Percentiles rank a stretch among this genome's conserved stretches.
Conservation (phyloP, 495 filamentous ascomycete genomes). For the Hypoxylon perforatum region DNA sequence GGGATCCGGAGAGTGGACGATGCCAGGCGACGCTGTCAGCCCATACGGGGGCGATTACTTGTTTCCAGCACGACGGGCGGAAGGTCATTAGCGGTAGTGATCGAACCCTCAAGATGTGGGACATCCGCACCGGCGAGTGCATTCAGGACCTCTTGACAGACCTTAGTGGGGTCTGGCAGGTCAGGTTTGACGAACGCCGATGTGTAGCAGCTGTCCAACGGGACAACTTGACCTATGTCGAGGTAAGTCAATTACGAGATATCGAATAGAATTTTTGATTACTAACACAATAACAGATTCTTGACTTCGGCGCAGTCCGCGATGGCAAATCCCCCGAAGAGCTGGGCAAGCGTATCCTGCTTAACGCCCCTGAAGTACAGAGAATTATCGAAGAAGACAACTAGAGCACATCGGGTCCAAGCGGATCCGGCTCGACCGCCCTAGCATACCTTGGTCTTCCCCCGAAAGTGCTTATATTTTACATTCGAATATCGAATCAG, state of each 20-base stretch:
- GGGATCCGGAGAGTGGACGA: constrained; percentile 93
- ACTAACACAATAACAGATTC: constrained; percentile 65
- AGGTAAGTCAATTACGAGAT: constrained; percentile 68
- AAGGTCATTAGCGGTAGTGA: constrained; percentile 98
- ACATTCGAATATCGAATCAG: not conserved
- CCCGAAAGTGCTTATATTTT: not conserved
- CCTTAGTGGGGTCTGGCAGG: constrained; percentile 96
- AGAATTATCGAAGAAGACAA: constrained; percentile 58
- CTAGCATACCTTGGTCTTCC: no score
- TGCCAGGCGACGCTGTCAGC: constrained; percentile 91
- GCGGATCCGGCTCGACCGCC: not conserved
- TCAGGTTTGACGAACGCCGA: constrained; percentile 94
- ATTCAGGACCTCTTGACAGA: constrained; percentile 96
- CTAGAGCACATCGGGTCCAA: constrained; percentile 6
- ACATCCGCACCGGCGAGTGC: constrained; percentile 89
- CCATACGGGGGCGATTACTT: constrained; percentile 97
- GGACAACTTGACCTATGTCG: constrained; percentile 90
- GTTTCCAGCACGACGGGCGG: constrained; percentile 96
- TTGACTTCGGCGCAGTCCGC: constrained; percentile 90
- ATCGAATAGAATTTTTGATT: constrained; percentile 4
- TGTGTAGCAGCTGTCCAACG: constrained; percentile 98
- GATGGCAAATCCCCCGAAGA: constrained; percentile 80
- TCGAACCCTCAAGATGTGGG: constrained; percentile 98
- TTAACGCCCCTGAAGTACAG: constrained; percentile 70
- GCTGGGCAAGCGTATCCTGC: constrained; percentile 82